These are phyloP conservation scores for Chaetomidium leptoderma DNA, from an alignment of 495 filamentous ascomycete genomes.

Conservation along the genomic window DNA sequence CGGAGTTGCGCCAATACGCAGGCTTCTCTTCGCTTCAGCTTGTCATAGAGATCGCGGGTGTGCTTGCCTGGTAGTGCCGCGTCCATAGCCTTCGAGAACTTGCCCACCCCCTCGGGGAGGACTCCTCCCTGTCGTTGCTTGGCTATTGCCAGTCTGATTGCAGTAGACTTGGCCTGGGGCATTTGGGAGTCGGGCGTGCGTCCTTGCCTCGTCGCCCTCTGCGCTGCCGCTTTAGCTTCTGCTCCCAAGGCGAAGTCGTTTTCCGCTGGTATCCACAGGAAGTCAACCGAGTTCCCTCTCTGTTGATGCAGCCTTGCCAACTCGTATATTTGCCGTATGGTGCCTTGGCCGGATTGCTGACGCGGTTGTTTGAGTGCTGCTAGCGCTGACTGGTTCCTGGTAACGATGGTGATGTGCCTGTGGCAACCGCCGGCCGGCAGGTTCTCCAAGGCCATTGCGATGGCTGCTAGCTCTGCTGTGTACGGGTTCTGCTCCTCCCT, in stretches of 20 bases:
- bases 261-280: conserved; percentile 9
- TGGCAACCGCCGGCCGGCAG: conserved; percentile 6
- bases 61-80: conserved; percentile 32
- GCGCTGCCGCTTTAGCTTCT: conserved; percentile 7
- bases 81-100: conserved; percentile 31
- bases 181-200: neutral
- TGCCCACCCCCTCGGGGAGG: conserved; percentile 25
- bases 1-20: conserved; percentile 33
- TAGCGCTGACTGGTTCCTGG: conserved; percentile 17
- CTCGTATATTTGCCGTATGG: conserved; percentile 15
- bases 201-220: conserved; percentile 8
- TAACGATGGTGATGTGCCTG: conserved; percentile 14
- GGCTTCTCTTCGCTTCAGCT: conserved; percentile 26
- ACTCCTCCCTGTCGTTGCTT: neutral
- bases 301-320: neutral
- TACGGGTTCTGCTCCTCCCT: conserved; percentile 18
- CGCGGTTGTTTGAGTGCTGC: conserved; percentile 11
- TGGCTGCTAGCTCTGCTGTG: conserved; percentile 12
- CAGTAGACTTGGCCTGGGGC: neutral
- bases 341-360: conserved; percentile 8
- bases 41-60: conserved; percentile 33
- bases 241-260: conserved; percentile 5
- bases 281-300: conserved; percentile 13
- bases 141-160: neutral
- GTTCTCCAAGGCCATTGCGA: conserved; percentile 12